Evolutionary conservation across 2,329 filamentous ascomycete genomes (phyloP).

Genomic region (Venturia nashicola): DNA sequence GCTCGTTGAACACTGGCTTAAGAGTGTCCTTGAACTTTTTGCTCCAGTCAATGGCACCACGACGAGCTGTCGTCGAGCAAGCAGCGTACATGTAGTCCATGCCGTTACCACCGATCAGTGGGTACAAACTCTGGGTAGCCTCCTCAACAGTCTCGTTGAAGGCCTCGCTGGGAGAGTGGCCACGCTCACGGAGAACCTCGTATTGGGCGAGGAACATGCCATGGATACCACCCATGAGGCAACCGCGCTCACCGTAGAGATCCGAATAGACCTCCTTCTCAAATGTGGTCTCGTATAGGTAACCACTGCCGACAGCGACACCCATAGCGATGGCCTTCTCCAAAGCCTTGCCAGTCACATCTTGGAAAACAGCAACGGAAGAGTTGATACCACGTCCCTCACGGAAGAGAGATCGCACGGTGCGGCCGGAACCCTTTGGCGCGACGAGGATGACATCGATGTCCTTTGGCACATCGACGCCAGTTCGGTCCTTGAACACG

Average conservation of each 20-base stretch:
- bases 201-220: constrained; percentile 99
- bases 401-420: constrained; percentile 95
- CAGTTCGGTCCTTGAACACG: constrained; percentile 99
- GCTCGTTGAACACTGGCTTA: constrained; percentile 96
- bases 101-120: constrained; percentile 89
- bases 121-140: constrained; percentile 96
- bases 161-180: constrained; percentile 93
- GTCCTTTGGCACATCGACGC: constrained; percentile 90
- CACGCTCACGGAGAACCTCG: constrained; percentile 97
- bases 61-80: constrained; percentile 96
- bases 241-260: constrained; percentile 98
- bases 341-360: constrained; percentile 94
- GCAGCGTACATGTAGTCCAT: constrained; percentile 99
- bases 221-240: constrained; percentile 99
- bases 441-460: constrained; percentile 99
- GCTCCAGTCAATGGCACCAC: constrained; percentile 98
- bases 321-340: constrained; percentile 96
- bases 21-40: constrained; percentile 93
- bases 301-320: constrained; percentile 92
- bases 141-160: constrained; percentile 99
- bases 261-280: constrained; percentile 99
- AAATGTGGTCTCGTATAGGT: constrained; percentile 99
- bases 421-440: constrained; percentile 97
- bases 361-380: constrained; percentile 95
- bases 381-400: constrained; percentile 99